Evolutionary conservation across 331 rosid species (phyloP).

Genomic region (Pyrus hybrid): DNA sequence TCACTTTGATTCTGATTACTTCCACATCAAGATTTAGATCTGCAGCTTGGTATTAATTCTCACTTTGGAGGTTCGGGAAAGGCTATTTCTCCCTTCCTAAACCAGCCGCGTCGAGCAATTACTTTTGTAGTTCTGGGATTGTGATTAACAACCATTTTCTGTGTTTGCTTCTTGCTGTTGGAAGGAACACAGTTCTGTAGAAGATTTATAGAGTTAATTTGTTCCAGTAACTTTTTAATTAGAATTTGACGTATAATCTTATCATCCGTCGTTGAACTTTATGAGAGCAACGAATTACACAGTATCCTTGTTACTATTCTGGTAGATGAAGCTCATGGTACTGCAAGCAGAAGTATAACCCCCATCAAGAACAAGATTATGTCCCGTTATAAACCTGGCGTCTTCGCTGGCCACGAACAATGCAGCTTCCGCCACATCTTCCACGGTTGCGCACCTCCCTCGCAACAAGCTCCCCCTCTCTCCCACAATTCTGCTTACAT

Average conservation of each 20-base stretch:
- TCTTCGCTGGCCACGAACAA: conserved; percentile 54
- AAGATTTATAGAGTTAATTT: conserved; percentile 2
- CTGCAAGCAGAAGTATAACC: conserved; percentile 53
- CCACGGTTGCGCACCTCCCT: conserved; percentile 39
- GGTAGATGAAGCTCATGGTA: conserved; percentile 43
- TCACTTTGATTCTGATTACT: conserved; percentile 87
- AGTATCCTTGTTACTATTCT: neutral
- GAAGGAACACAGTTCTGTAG: conserved; percentile 14
- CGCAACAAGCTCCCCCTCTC: conserved; percentile 48
- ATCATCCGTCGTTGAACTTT: neutral
- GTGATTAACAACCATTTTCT: neutral
- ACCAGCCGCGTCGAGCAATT: neutral
- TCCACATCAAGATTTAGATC: conserved; percentile 69
- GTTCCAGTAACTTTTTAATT: neutral
- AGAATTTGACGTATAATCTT: neutral
- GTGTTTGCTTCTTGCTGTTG: neutral
- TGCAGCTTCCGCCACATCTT: conserved; percentile 69
- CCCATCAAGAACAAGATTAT: conserved; percentile 66
- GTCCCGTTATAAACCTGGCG: conserved; percentile 60
- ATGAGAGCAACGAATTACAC: too few relatives aligned
- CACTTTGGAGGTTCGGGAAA: neutral
- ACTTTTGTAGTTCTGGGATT: neutral
- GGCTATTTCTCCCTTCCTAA: conserved; percentile 6
- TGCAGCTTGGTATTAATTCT: neutral
- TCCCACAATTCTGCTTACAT: conserved; percentile 32